Percentiles rank a stretch among this genome's conserved stretches.
These are phyloP conservation scores for Talaromyces sp. DNA, from an alignment of 2,329 filamentous ascomycete genomes.

Conservation along the genomic window DNA sequence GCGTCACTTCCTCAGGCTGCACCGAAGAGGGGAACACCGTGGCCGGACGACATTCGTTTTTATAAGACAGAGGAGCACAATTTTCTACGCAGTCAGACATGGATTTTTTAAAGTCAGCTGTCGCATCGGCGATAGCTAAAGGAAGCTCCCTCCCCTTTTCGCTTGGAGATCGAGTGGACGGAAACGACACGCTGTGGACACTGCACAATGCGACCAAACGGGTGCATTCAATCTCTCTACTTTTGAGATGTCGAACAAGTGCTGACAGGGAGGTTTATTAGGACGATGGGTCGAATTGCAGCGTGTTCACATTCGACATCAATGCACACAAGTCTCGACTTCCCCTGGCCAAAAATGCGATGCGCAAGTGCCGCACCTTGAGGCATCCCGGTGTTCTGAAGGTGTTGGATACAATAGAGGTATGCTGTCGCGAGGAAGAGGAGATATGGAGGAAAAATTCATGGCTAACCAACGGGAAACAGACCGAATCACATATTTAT, in stretches of 20 bases:
- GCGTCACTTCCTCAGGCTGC: neutral
- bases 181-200: slow-evolving; percentile 94
- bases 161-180: slow-evolving; percentile 87
- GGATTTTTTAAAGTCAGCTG: slow-evolving; percentile 97
- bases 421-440: slow-evolving; percentile 33
- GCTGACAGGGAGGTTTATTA: slow-evolving; percentile 30
- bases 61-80: neutral
- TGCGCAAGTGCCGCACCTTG: slow-evolving; percentile 87
- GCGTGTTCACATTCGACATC: slow-evolving; percentile 94
- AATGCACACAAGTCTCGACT: slow-evolving; percentile 71
- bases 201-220: slow-evolving; percentile 89
- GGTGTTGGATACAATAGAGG: slow-evolving; percentile 90
- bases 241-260: neutral
- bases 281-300: slow-evolving; percentile 93
- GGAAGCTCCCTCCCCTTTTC: slow-evolving; percentile 88
- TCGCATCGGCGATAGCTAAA: slow-evolving; percentile 93
- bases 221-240: slow-evolving; percentile 44
- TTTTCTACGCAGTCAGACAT: slow-evolving; percentile 46
- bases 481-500: slow-evolving; percentile 94
- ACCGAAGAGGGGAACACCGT: neutral
- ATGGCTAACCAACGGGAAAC: slow-evolving; percentile 7
- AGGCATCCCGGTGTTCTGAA: slow-evolving; percentile 93
- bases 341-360: slow-evolving; percentile 84
- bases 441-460: neutral
- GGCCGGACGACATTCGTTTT: neutral